These are phyloP conservation scores for Stephanodiscus triporus DNA, from an alignment of 108 stramenopile genomes.

Conservation along the genomic window DNA sequence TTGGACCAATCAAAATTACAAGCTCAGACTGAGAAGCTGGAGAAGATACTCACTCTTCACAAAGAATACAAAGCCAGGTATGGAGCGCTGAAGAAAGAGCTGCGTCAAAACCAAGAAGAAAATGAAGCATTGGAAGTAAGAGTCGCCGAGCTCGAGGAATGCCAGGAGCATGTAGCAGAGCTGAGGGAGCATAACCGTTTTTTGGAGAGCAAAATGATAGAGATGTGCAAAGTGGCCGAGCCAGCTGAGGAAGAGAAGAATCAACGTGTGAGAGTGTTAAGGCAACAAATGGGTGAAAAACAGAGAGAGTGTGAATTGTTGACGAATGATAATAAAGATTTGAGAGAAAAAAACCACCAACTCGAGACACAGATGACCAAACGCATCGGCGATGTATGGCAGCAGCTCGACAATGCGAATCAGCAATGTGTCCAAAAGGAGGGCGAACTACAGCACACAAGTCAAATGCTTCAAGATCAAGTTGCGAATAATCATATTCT, in stretches of 20 bases:
- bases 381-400: background rate
- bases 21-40: conserved; percentile 29
- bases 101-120: conserved; percentile 18
- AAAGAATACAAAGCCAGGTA: conserved; percentile 39
- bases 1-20: conserved; percentile 18
- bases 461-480: conserved; percentile 20
- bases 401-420: conserved; percentile 7
- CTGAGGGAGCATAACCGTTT: conserved; percentile 35
- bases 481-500: conserved; percentile 14
- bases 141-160: conserved; percentile 24
- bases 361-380: background rate
- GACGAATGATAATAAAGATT: conserved; percentile 4
- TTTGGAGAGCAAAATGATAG: conserved; percentile 29
- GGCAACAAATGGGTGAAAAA: conserved; percentile 1
- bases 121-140: conserved; percentile 7
- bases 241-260: conserved; percentile 1
- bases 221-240: conserved; percentile 16
- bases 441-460: conserved; percentile 3
- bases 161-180: conserved; percentile 19
- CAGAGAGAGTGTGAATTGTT: background rate
- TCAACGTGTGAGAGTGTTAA: conserved; percentile 2
- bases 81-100: conserved; percentile 23
- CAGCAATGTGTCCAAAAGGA: conserved; percentile 6
- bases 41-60: conserved; percentile 28
- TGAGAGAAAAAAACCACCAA: no score